These are phyloP conservation scores for Suhomyces coccinellae DNA, from an alignment of 1,139 yeast species.

Conservation along the genomic window DNA sequence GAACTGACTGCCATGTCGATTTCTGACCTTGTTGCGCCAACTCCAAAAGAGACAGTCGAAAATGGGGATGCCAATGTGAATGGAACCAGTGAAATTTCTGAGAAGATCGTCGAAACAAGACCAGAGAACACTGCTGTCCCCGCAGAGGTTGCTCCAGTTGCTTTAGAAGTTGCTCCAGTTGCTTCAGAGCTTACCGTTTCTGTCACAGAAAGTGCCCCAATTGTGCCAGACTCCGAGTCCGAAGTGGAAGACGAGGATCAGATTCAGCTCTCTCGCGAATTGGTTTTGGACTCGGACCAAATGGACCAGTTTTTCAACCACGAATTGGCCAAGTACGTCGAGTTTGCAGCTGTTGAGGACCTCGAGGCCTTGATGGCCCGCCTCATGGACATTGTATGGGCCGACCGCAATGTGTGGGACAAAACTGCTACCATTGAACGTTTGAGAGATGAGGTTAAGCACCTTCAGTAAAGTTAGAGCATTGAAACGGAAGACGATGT, in stretches of 20 bases:
- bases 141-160: background rate
- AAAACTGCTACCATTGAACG: slow-evolving; percentile 44
- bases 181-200: too few species aligned
- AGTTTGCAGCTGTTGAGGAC: slow-evolving; percentile 59
- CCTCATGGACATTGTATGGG: slow-evolving; percentile 76
- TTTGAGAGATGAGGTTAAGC: slow-evolving; percentile 22
- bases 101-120: background rate
- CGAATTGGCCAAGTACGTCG: slow-evolving; percentile 42
- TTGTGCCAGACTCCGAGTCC: slow-evolving; percentile 18
- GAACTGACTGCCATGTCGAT: background rate
- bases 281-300: slow-evolving; percentile 31
- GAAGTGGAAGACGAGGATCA: slow-evolving; percentile 24
- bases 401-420: slow-evolving; percentile 65
- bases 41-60: background rate
- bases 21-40: background rate
- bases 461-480: background rate
- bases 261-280: slow-evolving; percentile 18
- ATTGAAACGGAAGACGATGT: background rate
- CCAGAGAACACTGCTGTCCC: background rate
- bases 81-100: background rate
- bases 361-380: slow-evolving; percentile 74
- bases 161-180: too few species aligned
- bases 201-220: background rate
- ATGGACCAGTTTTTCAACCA: slow-evolving; percentile 29
- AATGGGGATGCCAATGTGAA: background rate